Conservation (phyloP, 163 green algal species). For the Scenedesmus sp. region DNA sequence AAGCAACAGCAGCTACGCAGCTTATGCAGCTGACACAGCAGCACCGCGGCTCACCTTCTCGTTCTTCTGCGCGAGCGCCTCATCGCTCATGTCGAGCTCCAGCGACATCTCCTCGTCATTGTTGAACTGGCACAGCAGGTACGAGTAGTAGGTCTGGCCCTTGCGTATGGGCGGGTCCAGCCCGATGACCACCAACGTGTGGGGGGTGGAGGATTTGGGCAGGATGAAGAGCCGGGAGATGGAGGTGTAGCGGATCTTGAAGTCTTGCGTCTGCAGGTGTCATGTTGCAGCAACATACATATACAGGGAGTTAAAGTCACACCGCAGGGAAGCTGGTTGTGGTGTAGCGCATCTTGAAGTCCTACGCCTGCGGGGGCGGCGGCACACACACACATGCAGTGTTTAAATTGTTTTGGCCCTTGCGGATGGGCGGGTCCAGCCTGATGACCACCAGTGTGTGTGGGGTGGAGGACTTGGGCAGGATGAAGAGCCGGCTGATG, state of each 20-base stretch:
- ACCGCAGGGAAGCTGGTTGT: no score
- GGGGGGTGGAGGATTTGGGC: constrained; percentile 87
- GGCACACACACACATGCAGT: no score
- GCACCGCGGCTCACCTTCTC: constrained; percentile 69
- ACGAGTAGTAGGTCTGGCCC: constrained; percentile 95
- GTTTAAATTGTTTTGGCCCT: constrained; percentile 78
- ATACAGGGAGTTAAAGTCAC: no score
- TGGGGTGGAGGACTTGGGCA: constrained; percentile 90
- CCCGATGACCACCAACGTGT: constrained; percentile 92
- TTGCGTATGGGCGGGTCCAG: constrained; percentile 97
- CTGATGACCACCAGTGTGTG: constrained; percentile 93
- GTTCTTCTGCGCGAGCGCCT: constrained; percentile 88
- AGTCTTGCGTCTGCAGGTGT: constrained; percentile 85
- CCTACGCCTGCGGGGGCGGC: no score
- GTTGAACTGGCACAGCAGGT: constrained; percentile 93
- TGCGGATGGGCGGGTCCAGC: constrained; percentile 96
- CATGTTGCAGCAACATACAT: no score
- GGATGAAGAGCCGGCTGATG: constrained; percentile 93
- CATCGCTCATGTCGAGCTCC: constrained; percentile 86
- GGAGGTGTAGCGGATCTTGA: constrained; percentile 86
- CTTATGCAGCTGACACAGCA: not conserved
- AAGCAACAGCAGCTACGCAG: not conserved
- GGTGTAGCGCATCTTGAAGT: no score
- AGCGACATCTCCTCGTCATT: constrained; percentile 82
- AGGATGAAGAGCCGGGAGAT: constrained; percentile 95